These are phyloP conservation scores for Boletus subcaerulescens DNA, from an alignment of 768 basidiomycete genomes.

Conservation along the genomic window DNA sequence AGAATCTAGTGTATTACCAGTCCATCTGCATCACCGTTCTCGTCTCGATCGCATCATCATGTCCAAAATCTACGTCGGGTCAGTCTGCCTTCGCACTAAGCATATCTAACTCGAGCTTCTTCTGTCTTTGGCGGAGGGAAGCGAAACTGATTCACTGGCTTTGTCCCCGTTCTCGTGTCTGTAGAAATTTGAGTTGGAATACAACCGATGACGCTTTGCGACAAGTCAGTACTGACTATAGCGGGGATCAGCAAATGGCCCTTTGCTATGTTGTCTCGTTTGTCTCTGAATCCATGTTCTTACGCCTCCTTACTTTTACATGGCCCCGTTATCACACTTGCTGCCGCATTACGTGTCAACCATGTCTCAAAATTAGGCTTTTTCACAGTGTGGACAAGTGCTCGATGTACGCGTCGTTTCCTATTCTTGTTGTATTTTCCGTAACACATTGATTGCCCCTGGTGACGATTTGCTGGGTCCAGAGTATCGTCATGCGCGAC, in stretches of 20 bases:
- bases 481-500: slow-evolving; percentile 99
- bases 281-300: slow-evolving; percentile 32
- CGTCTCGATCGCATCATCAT: slow-evolving; percentile 39
- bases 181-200: slow-evolving; percentile 94
- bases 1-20: slow-evolving; percentile 47
- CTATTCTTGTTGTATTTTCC: slow-evolving; percentile 20
- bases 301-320: slow-evolving; percentile 29
- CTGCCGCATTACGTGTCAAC: slow-evolving; percentile 18
- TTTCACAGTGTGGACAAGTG: slow-evolving; percentile 77
- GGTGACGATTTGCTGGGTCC: slow-evolving; percentile 34
- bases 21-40: slow-evolving; percentile 22
- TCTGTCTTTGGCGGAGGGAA: slow-evolving; percentile 41
- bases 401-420: slow-evolving; percentile 79
- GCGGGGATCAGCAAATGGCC: slow-evolving; percentile 22
- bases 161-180: slow-evolving; percentile 40
- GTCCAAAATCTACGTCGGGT: slow-evolving; percentile 94
- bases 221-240: slow-evolving; percentile 69
- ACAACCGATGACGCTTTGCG: slow-evolving; percentile 91
- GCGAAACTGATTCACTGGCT: slow-evolving; percentile 54
- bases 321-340: slow-evolving; percentile 19
- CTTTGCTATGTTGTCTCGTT: slow-evolving; percentile 47
- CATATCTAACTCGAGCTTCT: slow-evolving; percentile 43
- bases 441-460: neutral
- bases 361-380: slow-evolving; percentile 56
- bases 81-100: slow-evolving; percentile 64